Percentiles rank a stretch among this genome's conserved stretches.
These are phyloP conservation scores for Solanum pimpinellifolium DNA, from an alignment of 257 asterid species.

Conservation along the genomic window DNA sequence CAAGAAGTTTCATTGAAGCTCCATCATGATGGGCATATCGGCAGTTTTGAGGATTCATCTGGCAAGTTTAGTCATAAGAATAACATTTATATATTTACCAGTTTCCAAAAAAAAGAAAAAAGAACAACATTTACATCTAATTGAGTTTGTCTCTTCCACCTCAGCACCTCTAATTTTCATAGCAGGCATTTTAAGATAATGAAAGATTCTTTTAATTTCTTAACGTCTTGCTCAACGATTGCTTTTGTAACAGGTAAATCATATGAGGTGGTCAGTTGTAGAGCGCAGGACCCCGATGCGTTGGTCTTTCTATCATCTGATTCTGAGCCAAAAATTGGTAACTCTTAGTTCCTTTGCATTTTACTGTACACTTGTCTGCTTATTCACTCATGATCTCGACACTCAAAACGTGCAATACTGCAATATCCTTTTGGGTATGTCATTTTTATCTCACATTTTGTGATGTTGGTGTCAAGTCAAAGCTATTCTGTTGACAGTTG, in stretches of 20 bases:
- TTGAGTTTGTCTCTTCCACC: neutral
- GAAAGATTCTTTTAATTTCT: neutral
- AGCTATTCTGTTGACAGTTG: neutral
- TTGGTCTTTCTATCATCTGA: constrained; percentile 39
- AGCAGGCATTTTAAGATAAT: neutral
- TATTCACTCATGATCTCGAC: neutral
- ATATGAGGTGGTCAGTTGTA: constrained; percentile 42
- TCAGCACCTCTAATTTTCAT: neutral
- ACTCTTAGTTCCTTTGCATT: neutral
- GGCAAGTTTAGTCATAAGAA: constrained; percentile 23
- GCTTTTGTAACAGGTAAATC: constrained; percentile 36
- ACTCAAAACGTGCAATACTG: neutral
- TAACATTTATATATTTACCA: neutral
- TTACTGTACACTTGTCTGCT: neutral
- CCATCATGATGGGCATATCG: constrained; percentile 31
- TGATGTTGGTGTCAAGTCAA: neutral
- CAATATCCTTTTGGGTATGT: neutral
- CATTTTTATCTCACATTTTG: neutral
- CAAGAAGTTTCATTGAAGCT: constrained; percentile 33
- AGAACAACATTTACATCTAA: neutral
- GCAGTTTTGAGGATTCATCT: constrained; percentile 36
- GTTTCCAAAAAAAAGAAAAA: no score
- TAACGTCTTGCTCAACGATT: neutral
- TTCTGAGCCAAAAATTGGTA: constrained; percentile 52
- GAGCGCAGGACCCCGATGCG: constrained; percentile 36